A percentile compares a stretch with the other conserved stretches of the same genome.
Conservation (phyloP, 805 yeast species). For the Candida chauliodis region DNA sequence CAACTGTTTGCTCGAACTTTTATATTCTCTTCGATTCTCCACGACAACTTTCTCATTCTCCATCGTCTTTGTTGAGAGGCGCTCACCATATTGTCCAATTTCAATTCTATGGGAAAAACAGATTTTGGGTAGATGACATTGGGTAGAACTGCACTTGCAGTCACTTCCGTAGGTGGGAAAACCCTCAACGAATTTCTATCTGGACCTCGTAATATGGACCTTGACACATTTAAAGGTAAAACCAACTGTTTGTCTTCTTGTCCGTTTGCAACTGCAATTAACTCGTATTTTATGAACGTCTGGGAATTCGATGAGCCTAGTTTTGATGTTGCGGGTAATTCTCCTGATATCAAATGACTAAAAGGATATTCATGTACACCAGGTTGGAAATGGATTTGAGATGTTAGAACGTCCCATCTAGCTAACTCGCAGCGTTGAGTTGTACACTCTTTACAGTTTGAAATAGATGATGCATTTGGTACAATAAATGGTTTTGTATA, state of each 20-base stretch:
- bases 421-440: conserved; percentile 61
- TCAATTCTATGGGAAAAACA: conserved; percentile 76
- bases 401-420: conserved; percentile 78
- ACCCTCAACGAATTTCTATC: conserved; percentile 85
- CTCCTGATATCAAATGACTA: conserved; percentile 83
- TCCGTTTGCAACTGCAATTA: conserved; percentile 55
- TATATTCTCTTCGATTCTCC: conserved; percentile 87
- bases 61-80: conserved; percentile 62
- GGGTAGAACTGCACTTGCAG: conserved; percentile 84
- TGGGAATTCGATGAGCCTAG: conserved; percentile 50
- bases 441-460: conserved; percentile 58
- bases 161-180: conserved; percentile 92
- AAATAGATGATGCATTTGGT: conserved; percentile 41
- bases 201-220: conserved; percentile 77
- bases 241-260: conserved; percentile 31
- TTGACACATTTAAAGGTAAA: conserved; percentile 66
- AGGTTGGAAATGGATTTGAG: conserved; percentile 51
- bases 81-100: conserved; percentile 64
- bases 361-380: conserved; percentile 90
- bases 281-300: conserved; percentile 64
- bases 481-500: conserved; percentile 66
- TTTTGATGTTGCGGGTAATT: conserved; percentile 75
- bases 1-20: conserved; percentile 61
- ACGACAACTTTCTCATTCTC: conserved; percentile 85
- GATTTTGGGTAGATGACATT: conserved; percentile 87